Percentiles rank a stretch among this genome's conserved stretches.
Evolutionary conservation across 768 basidiomycete genomes (phyloP).

Genomic region (Thelephora aurantiotincta): DNA sequence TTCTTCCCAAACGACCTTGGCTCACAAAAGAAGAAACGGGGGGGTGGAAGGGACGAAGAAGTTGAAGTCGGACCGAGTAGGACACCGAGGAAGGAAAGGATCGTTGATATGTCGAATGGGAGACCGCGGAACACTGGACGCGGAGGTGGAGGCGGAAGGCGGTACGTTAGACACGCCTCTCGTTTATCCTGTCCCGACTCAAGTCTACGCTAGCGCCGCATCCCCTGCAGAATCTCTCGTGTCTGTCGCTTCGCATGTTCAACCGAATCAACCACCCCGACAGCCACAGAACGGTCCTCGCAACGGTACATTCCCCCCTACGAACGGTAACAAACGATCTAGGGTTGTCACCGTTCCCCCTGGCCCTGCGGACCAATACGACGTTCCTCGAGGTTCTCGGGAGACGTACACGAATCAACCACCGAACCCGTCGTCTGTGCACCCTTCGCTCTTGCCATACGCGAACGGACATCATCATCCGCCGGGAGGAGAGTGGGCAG

Average conservation of each 20-base stretch:
- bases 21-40: constrained; percentile 51
- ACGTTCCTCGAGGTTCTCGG: constrained; percentile 14
- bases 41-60: constrained; percentile 45
- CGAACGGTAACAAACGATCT: constrained; percentile 18
- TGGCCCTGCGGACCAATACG: constrained; percentile 10
- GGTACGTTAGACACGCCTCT: constrained; percentile 25
- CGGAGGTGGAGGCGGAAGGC: constrained; percentile 32
- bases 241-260: constrained; percentile 56
- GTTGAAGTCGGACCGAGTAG: constrained; percentile 31
- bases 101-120: constrained; percentile 22
- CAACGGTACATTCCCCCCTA: constrained; percentile 25
- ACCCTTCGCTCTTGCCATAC: constrained; percentile 40
- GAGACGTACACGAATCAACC: constrained; percentile 32
- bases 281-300: constrained; percentile 19
- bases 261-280: constrained; percentile 15
- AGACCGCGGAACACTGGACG: constrained; percentile 37
- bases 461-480: constrained; percentile 9
- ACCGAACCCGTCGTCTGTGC: constrained; percentile 31
- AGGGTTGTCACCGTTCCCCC: constrained; percentile 14
- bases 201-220: constrained; percentile 24
- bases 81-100: constrained; percentile 53
- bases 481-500: constrained; percentile 7
- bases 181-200: constrained; percentile 1
- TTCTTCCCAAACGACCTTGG: constrained; percentile 36
- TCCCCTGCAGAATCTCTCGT: constrained; percentile 66